Evolutionary conservation across 2,329 filamentous ascomycete genomes (phyloP), one percentile per base, ranked within the genome.

Genomic region (Fusarium caatingaense): DNA sequence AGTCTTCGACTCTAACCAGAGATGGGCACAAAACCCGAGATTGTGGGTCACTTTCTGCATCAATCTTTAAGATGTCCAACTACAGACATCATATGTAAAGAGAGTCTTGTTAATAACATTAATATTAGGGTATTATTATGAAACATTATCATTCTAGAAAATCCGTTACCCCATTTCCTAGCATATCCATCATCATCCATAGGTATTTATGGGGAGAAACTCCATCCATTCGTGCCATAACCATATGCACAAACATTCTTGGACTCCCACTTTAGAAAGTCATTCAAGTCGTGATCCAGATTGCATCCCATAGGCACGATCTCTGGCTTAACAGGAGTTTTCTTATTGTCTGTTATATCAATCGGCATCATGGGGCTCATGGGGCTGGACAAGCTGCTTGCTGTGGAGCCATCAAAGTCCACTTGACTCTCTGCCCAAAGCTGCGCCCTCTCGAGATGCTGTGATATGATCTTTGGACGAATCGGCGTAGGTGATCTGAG

Each of bases 201-300:
- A 12, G 27, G 27, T 28, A 5, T 18, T 30, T 47, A 37, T 12
- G 53, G 53, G 12, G 45, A 51, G 42, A 64, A 9, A 10, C 18
- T 13, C 44, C 30, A 60, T 11, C 53, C 53, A 20, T 59, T 60
- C 8, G 47, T 66, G 2, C 63, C 47, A 48, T 60, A 66, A 18
- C 62, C 61, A 46, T 66, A 66, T 1, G 34, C 61, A 44, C 61
- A 67, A 27, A 67, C 64, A 18, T 67, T 21, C 12, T 32, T 34
- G 20, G 56, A 63, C 21, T 66, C 64, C 64, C 64, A 66, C 8
- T 41, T 56, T 3, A 66, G 40, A 42, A 56, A 66, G 45, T 66
- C 64, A 3, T 18, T 45, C n/a, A 66, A 13, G 12, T 66, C 64
- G 16, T 66, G 56, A 3, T 62, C 62, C 11, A 66, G 10, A 16